Evolutionary conservation across 345 rosid species (phyloP).

Genomic region (Eutrema japonicum): DNA sequence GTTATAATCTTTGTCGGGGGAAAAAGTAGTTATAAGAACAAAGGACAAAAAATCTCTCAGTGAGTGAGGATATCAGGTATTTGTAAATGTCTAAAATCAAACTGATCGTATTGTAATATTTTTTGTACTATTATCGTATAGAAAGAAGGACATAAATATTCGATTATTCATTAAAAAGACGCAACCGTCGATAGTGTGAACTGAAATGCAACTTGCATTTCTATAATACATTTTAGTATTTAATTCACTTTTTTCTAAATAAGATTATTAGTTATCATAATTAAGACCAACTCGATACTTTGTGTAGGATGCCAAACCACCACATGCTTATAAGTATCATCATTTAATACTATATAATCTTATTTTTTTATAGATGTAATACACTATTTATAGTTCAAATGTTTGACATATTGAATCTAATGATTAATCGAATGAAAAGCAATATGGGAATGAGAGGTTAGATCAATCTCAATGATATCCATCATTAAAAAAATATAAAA

Average conservation of each 20-base stretch:
- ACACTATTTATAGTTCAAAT: slow-evolving; percentile 17
- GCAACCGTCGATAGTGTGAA: slow-evolving; percentile 15
- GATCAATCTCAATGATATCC: too few species aligned
- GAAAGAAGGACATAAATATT: background rate
- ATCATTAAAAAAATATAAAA: too few species aligned
- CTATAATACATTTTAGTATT: background rate
- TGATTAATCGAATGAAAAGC: slow-evolving; percentile 25
- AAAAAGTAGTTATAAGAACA: too few species aligned
- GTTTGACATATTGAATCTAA: slow-evolving; percentile 29
- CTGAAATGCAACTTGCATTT: slow-evolving; percentile 32
- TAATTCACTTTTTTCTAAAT: slow-evolving; percentile 5
- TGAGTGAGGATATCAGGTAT: too few species aligned
- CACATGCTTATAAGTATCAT: slow-evolving; percentile 19
- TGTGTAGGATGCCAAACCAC: slow-evolving; percentile 33
- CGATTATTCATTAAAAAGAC: background rate
- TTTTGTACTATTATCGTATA: too few species aligned
- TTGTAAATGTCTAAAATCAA: too few species aligned
- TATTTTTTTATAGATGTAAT: slow-evolving; percentile 3
- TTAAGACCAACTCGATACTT: slow-evolving; percentile 19
- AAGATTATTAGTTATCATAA: background rate
- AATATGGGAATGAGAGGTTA: slow-evolving; percentile 29
- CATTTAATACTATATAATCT: background rate
- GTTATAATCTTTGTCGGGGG: too few species aligned
- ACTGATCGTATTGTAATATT: too few species aligned
- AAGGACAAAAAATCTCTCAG: too few species aligned